phyloP scores from a whole-genome alignment of 306 rosid species.

The Trichosanthes cucumerina region DNA sequence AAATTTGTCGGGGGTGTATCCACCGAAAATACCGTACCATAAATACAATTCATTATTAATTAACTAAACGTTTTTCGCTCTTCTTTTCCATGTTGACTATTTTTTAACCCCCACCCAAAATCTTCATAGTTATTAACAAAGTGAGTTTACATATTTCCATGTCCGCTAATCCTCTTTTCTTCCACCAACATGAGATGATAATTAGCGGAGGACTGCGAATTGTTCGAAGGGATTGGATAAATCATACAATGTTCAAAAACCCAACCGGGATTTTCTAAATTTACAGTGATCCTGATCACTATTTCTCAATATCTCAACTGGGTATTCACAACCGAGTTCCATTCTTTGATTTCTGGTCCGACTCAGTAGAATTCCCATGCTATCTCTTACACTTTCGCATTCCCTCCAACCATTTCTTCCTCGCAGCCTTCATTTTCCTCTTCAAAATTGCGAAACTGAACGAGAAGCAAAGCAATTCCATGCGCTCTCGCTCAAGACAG shows the following conservation, averaged over 20 bases:
- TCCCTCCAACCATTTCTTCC: constrained; percentile 7
- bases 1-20: too few species aligned
- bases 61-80: too few species aligned
- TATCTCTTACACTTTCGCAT: constrained; percentile 12
- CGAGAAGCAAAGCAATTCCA: constrained; percentile 29
- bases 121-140: too few species aligned
- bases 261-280: too few species aligned
- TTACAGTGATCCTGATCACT: background rate
- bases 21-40: too few species aligned
- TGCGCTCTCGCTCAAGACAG: constrained; percentile 34
- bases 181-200: too few species aligned
- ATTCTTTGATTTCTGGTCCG: background rate
- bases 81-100: too few species aligned
- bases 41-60: too few species aligned
- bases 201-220: background rate
- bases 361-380: constrained; percentile 20
- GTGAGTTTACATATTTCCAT: too few species aligned
- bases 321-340: background rate
- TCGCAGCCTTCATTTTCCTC: constrained; percentile 15
- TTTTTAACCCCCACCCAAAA: too few species aligned
- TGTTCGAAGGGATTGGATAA: background rate
- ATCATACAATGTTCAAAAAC: too few species aligned
- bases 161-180: too few species aligned
- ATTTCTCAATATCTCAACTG: background rate
- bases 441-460: constrained; percentile 17